These are phyloP conservation scores for Glarea lozoyensis DNA, from an alignment of 495 filamentous ascomycete genomes.

Conservation along the genomic window DNA sequence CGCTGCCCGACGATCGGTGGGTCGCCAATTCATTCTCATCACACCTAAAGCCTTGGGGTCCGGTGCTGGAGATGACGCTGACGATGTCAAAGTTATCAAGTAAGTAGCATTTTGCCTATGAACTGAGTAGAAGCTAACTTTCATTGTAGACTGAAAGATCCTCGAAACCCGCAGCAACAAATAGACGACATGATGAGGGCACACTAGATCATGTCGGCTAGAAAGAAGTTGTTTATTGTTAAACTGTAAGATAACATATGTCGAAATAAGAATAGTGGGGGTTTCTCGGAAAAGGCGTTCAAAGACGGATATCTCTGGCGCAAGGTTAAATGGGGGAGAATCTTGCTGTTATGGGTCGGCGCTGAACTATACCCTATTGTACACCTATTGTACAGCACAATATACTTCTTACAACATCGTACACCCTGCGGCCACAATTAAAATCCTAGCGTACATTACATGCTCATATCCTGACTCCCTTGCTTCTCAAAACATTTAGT, in stretches of 20 bases:
- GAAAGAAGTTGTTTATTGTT: neutral
- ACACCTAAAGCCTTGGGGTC: constrained; percentile 79
- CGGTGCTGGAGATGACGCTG: constrained; percentile 53
- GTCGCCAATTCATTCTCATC: constrained; percentile 93
- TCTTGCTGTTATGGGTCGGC: no score
- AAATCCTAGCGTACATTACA: neutral
- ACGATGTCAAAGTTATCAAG: constrained; percentile 81
- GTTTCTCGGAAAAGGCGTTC: no score
- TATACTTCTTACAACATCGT: no score
- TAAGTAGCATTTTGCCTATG: constrained; percentile 29
- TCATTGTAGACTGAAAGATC: constrained; percentile 45
- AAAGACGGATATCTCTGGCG: no score
- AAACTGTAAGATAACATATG: neutral
- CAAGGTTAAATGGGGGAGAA: no score
- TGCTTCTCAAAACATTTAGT: constrained; percentile 54
- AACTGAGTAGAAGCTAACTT: constrained; percentile 7
- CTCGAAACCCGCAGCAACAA: constrained; percentile 34
- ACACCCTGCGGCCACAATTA: neutral
- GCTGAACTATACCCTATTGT: no score
- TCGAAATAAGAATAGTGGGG: neutral
- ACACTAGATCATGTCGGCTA: constrained; percentile 2
- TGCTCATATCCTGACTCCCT: constrained; percentile 49
- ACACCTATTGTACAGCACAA: no score
- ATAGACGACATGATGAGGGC: constrained; percentile 28
- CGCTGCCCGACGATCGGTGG: constrained; percentile 74